phyloP scores from a whole-genome alignment of 257 asterid species.

The Penstemon davidsonii region DNA sequence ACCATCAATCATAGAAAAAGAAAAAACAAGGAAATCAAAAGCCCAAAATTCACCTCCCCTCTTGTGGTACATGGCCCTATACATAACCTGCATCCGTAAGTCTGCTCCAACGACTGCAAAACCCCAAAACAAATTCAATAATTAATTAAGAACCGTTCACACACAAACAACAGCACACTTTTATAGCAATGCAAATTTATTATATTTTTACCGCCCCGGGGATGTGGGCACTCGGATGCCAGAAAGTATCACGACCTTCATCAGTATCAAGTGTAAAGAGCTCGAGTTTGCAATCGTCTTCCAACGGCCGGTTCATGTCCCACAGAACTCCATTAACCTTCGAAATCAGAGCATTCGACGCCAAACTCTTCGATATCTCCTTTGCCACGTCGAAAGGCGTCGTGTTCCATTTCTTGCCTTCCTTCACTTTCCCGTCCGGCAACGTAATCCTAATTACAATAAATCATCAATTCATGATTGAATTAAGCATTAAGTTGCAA shows the following conservation, averaged over 20 bases:
- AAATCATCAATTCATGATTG: conserved; percentile 7
- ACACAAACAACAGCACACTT: background rate
- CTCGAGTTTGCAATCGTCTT: conserved; percentile 81
- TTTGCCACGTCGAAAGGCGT: conserved; percentile 80
- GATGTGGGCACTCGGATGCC: conserved; percentile 99
- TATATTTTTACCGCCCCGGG: conserved; percentile 71
- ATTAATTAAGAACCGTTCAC: background rate
- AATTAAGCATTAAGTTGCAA: background rate
- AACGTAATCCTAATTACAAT: conserved; percentile 53
- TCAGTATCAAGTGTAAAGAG: conserved; percentile 73
- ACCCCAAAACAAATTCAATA: conserved; percentile 9
- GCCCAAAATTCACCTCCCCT: conserved; percentile 66
- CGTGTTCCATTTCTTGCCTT: conserved; percentile 87
- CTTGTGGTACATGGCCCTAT: conserved; percentile 94
- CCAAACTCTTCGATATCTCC: conserved; percentile 93
- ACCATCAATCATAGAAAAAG: background rate
- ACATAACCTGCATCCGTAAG: conserved; percentile 88
- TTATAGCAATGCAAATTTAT: background rate
- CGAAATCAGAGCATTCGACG: conserved; percentile 79
- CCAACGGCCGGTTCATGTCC: conserved; percentile 91
- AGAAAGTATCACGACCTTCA: conserved; percentile 94
- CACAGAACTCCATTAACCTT: conserved; percentile 77
- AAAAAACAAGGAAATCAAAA: conserved; percentile 17
- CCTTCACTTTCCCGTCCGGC: conserved; percentile 78
- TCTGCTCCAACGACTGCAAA: conserved; percentile 74